phyloP scores from a whole-genome alignment of 169 alveolate genomes.

The Plasmodium gonderi region DNA sequence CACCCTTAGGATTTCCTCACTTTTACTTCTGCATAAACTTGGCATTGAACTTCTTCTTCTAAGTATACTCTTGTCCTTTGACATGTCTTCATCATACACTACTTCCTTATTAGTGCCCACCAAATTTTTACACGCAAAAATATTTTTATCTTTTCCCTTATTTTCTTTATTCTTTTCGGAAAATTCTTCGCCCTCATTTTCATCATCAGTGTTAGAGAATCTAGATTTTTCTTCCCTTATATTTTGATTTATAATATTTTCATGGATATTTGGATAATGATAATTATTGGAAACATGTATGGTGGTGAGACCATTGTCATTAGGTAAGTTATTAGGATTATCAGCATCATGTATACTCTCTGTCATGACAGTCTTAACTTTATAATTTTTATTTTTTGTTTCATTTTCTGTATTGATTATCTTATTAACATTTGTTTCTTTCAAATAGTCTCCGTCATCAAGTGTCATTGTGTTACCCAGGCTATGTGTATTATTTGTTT shows the following conservation, averaged over 20 bases:
- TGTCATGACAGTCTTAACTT: not conserved
- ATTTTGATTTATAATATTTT: not conserved
- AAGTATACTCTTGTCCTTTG: too few relatives aligned
- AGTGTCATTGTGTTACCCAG: not conserved
- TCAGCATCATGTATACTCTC: not conserved
- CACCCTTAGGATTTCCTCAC: not conserved
- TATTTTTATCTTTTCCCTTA: not conserved
- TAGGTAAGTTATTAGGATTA: not conserved
- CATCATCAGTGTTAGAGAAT: not conserved
- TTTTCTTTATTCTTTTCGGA: not conserved
- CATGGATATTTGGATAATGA: not conserved
- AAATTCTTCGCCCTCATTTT: not conserved
- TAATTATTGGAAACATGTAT: not conserved
- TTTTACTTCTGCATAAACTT: too few relatives aligned
- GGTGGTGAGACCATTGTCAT: not conserved
- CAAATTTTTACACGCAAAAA: not conserved
- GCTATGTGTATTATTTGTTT: not conserved
- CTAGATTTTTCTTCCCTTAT: not conserved
- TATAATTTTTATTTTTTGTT: not conserved
- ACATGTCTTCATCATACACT: too few relatives aligned
- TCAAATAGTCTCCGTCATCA: not conserved
- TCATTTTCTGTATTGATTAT: not conserved
- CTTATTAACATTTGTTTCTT: not conserved
- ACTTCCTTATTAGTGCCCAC: not conserved
- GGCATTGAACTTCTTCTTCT: too few relatives aligned